phyloP scores from a whole-genome alignment of 2,329 filamentous ascomycete genomes.

The Colletotrichum sp. region DNA sequence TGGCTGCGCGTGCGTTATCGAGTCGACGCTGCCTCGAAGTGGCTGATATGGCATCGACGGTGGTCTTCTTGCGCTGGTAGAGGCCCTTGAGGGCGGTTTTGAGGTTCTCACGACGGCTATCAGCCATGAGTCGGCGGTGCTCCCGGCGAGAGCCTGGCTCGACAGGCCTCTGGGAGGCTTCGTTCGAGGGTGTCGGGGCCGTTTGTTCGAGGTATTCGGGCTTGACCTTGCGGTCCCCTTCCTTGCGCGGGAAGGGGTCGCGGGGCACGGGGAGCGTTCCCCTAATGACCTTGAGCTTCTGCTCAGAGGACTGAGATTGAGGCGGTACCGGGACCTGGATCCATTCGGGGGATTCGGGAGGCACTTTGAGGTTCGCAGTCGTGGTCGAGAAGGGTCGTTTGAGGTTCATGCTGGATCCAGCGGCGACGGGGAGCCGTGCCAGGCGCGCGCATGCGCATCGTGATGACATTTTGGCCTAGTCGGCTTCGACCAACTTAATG shows the following conservation, averaged over 20 bases:
- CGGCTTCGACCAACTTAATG: neutral
- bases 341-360: constrained; percentile 87
- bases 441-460: constrained; percentile 18
- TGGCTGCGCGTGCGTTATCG: constrained; percentile 51
- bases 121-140: constrained; percentile 79
- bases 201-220: constrained; percentile 65
- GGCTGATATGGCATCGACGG: constrained; percentile 46
- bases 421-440: constrained; percentile 11
- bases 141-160: constrained; percentile 40
- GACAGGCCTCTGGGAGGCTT: constrained; percentile 35
- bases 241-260: constrained; percentile 70
- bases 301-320: constrained; percentile 75
- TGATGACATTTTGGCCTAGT: constrained; percentile 15
- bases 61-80: constrained; percentile 64
- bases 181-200: constrained; percentile 58
- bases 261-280: constrained; percentile 86
- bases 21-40: constrained; percentile 45
- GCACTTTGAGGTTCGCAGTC: constrained; percentile 34
- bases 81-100: constrained; percentile 73
- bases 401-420: constrained; percentile 12
- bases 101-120: constrained; percentile 73
- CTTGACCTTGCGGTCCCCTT: constrained; percentile 64
- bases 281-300: constrained; percentile 58
- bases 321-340: constrained; percentile 79
- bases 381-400: constrained; percentile 37